phyloP scores from a whole-genome alignment of 768 basidiomycete genomes.

The Suillus cothurnatus region DNA sequence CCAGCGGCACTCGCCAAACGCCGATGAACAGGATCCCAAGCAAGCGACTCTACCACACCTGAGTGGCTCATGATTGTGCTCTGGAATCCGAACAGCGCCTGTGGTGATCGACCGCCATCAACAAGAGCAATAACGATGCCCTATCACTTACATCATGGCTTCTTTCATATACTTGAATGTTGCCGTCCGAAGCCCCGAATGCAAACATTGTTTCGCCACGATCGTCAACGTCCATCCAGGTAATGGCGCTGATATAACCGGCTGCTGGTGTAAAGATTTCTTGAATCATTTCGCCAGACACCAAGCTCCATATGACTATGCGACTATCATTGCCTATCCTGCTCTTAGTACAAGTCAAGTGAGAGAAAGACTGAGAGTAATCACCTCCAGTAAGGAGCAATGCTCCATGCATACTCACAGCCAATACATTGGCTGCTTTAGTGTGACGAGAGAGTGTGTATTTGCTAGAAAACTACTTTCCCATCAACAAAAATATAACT shows the following conservation, averaged over 20 bases:
- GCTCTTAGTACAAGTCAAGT: neutral
- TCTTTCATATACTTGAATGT: neutral
- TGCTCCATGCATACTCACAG: neutral
- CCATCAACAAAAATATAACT: neutral
- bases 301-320: neutral
- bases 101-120: neutral
- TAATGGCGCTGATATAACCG: neutral
- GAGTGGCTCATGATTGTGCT: neutral
- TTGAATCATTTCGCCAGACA: neutral
- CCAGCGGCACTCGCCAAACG: too few relatives aligned
- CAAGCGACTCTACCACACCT: neutral
- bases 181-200: neutral
- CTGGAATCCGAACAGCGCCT: neutral
- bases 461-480: neutral
- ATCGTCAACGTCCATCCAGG: neutral
- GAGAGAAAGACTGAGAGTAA: neutral
- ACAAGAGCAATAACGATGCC: neutral
- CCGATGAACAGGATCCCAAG: too few relatives aligned
- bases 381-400: slow-evolving; percentile 6
- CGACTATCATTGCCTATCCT: neutral
- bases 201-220: neutral
- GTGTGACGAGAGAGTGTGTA: slow-evolving; percentile 3
- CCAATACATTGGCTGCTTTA: neutral
- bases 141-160: neutral
- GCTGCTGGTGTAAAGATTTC: neutral